phyloP scores from a whole-genome alignment of 1,284 basidiomycete genomes.

The Puccinia polysora region DNA sequence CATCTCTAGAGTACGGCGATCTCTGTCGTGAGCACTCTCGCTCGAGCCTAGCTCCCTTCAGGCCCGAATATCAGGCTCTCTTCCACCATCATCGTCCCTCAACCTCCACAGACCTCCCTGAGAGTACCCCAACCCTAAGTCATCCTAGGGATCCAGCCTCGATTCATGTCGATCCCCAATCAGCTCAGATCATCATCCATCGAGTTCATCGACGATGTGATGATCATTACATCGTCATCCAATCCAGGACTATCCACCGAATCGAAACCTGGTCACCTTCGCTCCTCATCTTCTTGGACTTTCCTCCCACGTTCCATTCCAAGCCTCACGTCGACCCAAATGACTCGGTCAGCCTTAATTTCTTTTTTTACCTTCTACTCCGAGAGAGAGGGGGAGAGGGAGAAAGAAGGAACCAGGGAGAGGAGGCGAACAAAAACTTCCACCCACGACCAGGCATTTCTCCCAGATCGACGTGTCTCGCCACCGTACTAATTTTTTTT shows the following conservation, averaged over 20 bases:
- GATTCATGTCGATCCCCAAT: constrained; percentile 1
- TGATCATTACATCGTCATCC: constrained; percentile 5
- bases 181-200: constrained; percentile 10
- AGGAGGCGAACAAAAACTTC: too few relatives aligned
- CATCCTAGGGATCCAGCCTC: constrained; percentile 7
- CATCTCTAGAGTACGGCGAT: constrained; percentile 20
- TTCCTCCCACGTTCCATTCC: constrained; percentile 17
- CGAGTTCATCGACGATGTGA: neutral
- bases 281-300: constrained; percentile 13
- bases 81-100: neutral
- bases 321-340: neutral
- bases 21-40: neutral
- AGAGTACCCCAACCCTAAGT: neutral
- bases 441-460: too few relatives aligned
- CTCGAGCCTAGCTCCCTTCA: constrained; percentile 3
- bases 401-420: too few relatives aligned
- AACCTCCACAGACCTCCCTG: neutral
- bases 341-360: neutral
- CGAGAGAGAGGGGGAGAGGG: too few relatives aligned
- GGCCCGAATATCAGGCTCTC: constrained; percentile 17
- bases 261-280: constrained; percentile 24
- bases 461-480: too few relatives aligned
- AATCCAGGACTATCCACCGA: constrained; percentile 13
- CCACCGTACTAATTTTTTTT: too few relatives aligned
- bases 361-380: neutral